A percentile compares a stretch with the other conserved stretches of the same genome.
Conservation (phyloP, 1,139 yeast species). For the Eremothecium coryli region DNA sequence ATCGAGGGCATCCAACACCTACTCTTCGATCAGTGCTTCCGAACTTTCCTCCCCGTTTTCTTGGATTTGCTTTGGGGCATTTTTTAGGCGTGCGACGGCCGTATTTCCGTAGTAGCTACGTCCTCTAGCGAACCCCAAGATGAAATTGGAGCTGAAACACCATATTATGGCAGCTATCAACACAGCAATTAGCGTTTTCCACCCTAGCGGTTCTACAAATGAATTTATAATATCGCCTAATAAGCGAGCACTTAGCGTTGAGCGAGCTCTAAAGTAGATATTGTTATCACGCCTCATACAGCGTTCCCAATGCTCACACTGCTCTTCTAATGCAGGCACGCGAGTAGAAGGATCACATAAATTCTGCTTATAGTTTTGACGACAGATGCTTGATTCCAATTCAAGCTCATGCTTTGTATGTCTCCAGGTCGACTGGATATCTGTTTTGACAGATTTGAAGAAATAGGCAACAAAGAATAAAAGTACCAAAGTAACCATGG, state of each 20-base stretch:
- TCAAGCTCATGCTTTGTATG: slow-evolving; percentile 49
- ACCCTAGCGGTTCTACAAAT: slow-evolving; percentile 62
- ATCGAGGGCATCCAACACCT: no score
- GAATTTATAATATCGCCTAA: slow-evolving; percentile 76
- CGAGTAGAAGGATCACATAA: slow-evolving; percentile 51
- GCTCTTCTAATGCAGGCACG: slow-evolving; percentile 66
- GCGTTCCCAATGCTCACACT: slow-evolving; percentile 66
- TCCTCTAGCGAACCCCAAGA: slow-evolving; percentile 29
- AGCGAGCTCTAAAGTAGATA: slow-evolving; percentile 62
- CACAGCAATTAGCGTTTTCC: slow-evolving; percentile 58
- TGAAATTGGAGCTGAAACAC: slow-evolving; percentile 27
- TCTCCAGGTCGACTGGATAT: slow-evolving; percentile 63
- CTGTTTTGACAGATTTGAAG: slow-evolving; percentile 54
- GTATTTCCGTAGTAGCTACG: slow-evolving; percentile 29
- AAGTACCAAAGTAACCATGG: slow-evolving; percentile 46
- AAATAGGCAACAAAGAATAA: slow-evolving; percentile 47
- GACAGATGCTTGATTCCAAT: slow-evolving; percentile 62
- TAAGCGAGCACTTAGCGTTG: slow-evolving; percentile 58
- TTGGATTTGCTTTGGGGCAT: no score
- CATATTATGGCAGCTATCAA: slow-evolving; percentile 22
- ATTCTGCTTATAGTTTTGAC: slow-evolving; percentile 60
- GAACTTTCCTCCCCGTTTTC: no score
- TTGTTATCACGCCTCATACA: slow-evolving; percentile 87
- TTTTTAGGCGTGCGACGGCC: no score
- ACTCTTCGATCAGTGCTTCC: no score